Conservation (phyloP, 2,329 filamentous ascomycete genomes). For the Teratosphaeria gauchensis region DNA sequence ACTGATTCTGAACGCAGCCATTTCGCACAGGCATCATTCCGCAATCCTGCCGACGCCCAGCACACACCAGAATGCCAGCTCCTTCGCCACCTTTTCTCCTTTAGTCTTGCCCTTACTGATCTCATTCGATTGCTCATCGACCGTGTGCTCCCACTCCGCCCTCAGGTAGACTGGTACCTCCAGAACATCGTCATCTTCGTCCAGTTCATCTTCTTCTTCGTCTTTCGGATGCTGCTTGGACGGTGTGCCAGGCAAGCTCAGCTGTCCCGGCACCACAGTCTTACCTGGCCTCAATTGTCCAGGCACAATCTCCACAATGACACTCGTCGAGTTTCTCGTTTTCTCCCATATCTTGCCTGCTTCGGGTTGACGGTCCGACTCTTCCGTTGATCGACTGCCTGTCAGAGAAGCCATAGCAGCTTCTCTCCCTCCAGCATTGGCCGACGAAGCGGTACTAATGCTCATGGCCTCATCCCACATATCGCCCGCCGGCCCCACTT, state of each 20-base stretch:
- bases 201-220: constrained; percentile 25
- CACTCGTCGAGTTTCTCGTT: constrained; percentile 87
- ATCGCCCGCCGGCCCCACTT: constrained; percentile 88
- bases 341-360: constrained; percentile 95
- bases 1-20: background rate
- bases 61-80: constrained; percentile 93
- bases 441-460: constrained; percentile 17
- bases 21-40: background rate
- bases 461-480: constrained; percentile 82
- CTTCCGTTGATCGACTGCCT: constrained; percentile 29
- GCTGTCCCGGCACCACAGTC: background rate
- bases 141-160: constrained; percentile 72
- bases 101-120: constrained; percentile 39
- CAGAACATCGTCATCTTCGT: constrained; percentile 54
- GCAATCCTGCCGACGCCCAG: constrained; percentile 59
- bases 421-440: constrained; percentile 17
- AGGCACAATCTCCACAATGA: constrained; percentile 82
- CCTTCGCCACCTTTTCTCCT: constrained; percentile 64
- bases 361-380: constrained; percentile 55
- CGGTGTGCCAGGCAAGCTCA: constrained; percentile 5
- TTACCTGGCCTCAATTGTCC: constrained; percentile 7
- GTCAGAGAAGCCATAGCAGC: constrained; percentile 24
- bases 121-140: constrained; percentile 45
- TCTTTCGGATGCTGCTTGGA: constrained; percentile 13
- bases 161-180: constrained; percentile 94